Conservation (phyloP, 1,284 basidiomycete genomes). For the Moniliophthora roreri region DNA sequence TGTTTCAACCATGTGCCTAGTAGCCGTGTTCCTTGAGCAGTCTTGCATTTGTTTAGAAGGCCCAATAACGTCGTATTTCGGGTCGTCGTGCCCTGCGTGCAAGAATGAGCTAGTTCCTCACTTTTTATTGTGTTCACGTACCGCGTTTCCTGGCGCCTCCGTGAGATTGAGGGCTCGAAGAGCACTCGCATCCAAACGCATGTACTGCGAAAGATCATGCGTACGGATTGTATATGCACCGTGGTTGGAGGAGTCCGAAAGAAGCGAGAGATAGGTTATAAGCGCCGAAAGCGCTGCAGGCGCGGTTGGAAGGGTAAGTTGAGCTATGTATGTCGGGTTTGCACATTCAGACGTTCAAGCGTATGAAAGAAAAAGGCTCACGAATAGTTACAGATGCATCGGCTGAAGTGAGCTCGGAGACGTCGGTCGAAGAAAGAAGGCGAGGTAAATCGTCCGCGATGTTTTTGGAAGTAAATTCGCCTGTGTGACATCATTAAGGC, state of each 20-base stretch:
- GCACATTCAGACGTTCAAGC: neutral
- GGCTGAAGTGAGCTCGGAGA: slow-evolving; percentile 40
- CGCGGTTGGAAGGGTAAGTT: slow-evolving; percentile 78
- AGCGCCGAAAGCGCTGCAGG: slow-evolving; percentile 84
- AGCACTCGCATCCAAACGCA: slow-evolving; percentile 95
- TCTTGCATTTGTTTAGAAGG: slow-evolving; percentile 94
- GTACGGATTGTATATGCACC: slow-evolving; percentile 80
- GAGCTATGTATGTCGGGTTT: slow-evolving; percentile 45
- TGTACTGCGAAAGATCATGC: slow-evolving; percentile 93
- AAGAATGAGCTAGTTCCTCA: neutral
- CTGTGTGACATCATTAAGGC: slow-evolving; percentile 36
- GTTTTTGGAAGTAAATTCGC: slow-evolving; percentile 82
- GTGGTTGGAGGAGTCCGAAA: slow-evolving; percentile 83
- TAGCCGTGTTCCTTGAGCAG: slow-evolving; percentile 90
- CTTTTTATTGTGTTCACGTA: slow-evolving; percentile 23
- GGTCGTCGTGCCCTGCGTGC: slow-evolving; percentile 44
- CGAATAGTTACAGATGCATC: slow-evolving; percentile 49
- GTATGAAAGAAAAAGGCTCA: slow-evolving; percentile 27
- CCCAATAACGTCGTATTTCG: slow-evolving; percentile 90
- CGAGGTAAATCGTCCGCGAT: slow-evolving; percentile 86
- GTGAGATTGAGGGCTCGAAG: slow-evolving; percentile 89
- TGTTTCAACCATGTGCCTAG: slow-evolving; percentile 96
- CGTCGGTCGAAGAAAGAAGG: slow-evolving; percentile 51
- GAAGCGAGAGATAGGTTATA: slow-evolving; percentile 80
- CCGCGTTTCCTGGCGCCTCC: slow-evolving; percentile 64